Evolutionary conservation across 2,329 filamentous ascomycete species (phyloP).

Genomic region (Neurospora sp.): DNA sequence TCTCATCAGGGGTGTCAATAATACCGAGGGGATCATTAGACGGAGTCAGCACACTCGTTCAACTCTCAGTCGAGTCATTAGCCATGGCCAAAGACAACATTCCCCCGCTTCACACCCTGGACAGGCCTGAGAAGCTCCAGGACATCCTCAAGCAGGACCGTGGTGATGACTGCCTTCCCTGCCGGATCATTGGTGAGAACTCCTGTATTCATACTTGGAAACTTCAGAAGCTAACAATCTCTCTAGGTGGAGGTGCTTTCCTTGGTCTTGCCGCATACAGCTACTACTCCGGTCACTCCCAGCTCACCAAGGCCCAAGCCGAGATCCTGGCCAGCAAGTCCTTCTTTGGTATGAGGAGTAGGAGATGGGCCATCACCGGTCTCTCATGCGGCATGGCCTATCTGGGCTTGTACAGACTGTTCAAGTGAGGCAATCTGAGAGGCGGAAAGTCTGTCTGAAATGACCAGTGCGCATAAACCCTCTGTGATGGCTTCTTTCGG

Average conservation of each 20-base stretch:
- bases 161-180: constrained; percentile 59
- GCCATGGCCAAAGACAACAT: constrained; percentile 38
- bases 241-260: constrained; percentile 61
- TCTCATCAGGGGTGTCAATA: background rate
- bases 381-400: constrained; percentile 60
- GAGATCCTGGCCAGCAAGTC: constrained; percentile 59
- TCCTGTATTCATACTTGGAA: background rate
- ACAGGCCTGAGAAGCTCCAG: constrained; percentile 52
- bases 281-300: constrained; percentile 63
- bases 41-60: background rate
- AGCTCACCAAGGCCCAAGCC: constrained; percentile 57
- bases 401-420: constrained; percentile 59
- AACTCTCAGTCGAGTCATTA: constrained; percentile 1
- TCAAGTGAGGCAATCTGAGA: constrained; percentile 33
- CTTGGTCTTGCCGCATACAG: constrained; percentile 67
- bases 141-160: constrained; percentile 45
- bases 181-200: constrained; percentile 57
- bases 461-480: too few species aligned
- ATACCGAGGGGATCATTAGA: background rate
- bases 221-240: background rate
- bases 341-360: constrained; percentile 61
- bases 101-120: constrained; percentile 41
- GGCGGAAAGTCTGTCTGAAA: too few species aligned
- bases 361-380: constrained; percentile 54
- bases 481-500: background rate